Percentiles rank a stretch among this genome's conserved stretches.
Evolutionary conservation across 352 stramenopile genomes (phyloP).

Genomic region (Phytophthora megakarya): DNA sequence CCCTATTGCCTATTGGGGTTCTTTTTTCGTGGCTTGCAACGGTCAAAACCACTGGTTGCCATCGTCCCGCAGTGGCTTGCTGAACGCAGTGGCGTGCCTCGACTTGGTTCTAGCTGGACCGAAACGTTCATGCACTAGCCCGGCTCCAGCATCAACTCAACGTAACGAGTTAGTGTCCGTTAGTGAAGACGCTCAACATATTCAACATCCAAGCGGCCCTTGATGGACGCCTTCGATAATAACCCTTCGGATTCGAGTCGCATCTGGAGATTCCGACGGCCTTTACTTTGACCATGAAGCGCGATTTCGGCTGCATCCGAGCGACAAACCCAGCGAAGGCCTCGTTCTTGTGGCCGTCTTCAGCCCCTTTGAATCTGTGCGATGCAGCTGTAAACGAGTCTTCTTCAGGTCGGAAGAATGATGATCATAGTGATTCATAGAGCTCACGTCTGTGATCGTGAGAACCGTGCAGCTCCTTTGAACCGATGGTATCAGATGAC

Average conservation of each 20-base stretch:
- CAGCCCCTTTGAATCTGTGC: not conserved
- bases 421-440: no score
- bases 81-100: slow-evolving; percentile 6
- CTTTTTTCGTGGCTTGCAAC: slow-evolving; percentile 29
- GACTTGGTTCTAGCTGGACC: not conserved
- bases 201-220: not conserved
- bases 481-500: not conserved
- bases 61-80: slow-evolving; percentile 10
- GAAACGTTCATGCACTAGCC: not conserved
- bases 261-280: not conserved
- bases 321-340: not conserved
- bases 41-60: slow-evolving; percentile 19
- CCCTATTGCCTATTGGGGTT: no score
- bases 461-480: not conserved
- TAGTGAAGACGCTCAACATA: not conserved
- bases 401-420: no score
- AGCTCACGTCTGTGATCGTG: not conserved
- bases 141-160: not conserved
- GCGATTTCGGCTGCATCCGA: not conserved
- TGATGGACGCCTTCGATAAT: not conserved
- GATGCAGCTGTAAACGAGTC: not conserved
- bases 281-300: not conserved
- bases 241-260: no score
- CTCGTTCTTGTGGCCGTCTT: not conserved
- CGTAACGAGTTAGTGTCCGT: not conserved